These are phyloP conservation scores for Periconia macrospinosa DNA, from an alignment of 2,329 filamentous ascomycete genomes.

Conservation along the genomic window DNA sequence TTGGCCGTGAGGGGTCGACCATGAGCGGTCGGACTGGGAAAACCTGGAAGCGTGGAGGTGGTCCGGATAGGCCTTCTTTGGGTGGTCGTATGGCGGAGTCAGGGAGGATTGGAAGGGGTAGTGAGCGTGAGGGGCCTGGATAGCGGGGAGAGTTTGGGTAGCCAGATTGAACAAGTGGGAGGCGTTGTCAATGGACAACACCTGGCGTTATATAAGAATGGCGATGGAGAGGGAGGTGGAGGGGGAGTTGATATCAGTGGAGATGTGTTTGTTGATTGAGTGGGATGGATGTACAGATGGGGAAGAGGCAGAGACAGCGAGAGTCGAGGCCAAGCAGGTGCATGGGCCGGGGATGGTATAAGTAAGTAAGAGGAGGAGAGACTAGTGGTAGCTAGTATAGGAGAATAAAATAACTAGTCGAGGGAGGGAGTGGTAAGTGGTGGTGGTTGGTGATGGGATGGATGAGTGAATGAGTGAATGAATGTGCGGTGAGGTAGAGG, in stretches of 20 bases:
- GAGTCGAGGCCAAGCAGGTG: too few species aligned
- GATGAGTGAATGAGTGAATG: background rate
- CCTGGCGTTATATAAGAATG: too few species aligned
- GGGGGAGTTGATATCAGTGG: constrained; percentile 7
- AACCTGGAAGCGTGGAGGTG: constrained; percentile 9
- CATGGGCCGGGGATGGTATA: constrained; percentile 33
- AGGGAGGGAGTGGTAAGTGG: too few species aligned
- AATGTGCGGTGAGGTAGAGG: constrained; percentile 35
- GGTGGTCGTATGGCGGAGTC: constrained; percentile 36
- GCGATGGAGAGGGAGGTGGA: too few species aligned
- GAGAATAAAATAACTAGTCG: too few species aligned
- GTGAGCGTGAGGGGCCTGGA: constrained; percentile 36
- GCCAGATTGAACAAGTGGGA: constrained; percentile 37
- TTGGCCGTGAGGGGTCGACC: constrained; percentile 32
- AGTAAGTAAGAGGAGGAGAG: background rate
- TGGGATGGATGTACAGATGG: constrained; percentile 7
- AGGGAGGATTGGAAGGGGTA: constrained; percentile 34
- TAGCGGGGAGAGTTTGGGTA: constrained; percentile 41
- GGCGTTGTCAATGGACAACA: constrained; percentile 33
- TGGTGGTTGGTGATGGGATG: too few species aligned
- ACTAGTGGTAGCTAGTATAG: too few species aligned
- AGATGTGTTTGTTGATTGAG: constrained; percentile 8
- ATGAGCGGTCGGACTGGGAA: constrained; percentile 33
- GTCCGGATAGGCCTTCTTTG: constrained; percentile 24
- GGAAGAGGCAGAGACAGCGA: constrained; percentile 13